Conservation (phyloP, 2,329 filamentous ascomycete species). For the Colletotrichum cereale region DNA sequence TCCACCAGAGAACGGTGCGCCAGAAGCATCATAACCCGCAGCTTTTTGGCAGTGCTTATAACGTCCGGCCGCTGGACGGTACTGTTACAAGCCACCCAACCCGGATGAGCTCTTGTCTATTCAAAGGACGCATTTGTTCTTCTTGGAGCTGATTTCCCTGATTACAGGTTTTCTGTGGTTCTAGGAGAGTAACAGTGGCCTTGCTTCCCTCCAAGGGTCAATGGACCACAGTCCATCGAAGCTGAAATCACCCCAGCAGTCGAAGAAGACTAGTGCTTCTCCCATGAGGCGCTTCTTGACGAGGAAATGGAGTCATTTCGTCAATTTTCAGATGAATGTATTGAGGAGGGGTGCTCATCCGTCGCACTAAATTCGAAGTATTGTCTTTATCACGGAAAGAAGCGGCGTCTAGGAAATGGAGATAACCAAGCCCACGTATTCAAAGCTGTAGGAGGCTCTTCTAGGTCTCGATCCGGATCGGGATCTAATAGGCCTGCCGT, state of each 20-base stretch:
- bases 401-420: neutral
- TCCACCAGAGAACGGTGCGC: neutral
- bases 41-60: neutral
- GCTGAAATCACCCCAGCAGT: neutral
- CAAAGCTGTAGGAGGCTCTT: neutral
- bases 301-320: conserved; percentile 13
- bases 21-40: neutral
- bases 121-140: neutral
- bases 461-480: neutral
- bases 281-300: neutral
- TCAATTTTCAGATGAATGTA: conserved; percentile 3
- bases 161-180: too few species aligned
- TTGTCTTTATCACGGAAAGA: conserved; percentile 8
- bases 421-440: neutral
- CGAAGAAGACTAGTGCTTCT: neutral
- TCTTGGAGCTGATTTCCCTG: too few species aligned
- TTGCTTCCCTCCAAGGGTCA: neutral
- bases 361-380: neutral
- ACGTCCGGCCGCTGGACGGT: too few species aligned
- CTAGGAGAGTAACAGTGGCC: neutral
- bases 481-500: neutral
- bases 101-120: neutral
- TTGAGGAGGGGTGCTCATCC: conserved; percentile 9
- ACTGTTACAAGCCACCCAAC: too few species aligned
- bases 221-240: neutral